Evolutionary conservation across 345 rosid genomes (phyloP).

Genomic region (Pistacia integerrima): DNA sequence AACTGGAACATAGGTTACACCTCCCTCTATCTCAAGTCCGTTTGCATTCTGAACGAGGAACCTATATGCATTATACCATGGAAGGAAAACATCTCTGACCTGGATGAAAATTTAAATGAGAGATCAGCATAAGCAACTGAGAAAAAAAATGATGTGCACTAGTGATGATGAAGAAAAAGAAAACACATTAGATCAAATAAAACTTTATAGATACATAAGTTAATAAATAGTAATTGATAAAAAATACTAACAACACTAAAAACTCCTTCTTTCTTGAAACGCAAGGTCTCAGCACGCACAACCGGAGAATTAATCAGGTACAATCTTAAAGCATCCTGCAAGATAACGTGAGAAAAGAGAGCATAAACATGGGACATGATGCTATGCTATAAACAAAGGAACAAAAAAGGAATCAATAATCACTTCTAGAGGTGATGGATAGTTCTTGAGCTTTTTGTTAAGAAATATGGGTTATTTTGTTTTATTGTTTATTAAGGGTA

Average conservation of each 20-base stretch:
- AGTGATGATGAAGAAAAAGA: background rate
- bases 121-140: constrained; percentile 7
- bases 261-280: constrained; percentile 94
- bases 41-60: constrained; percentile 97
- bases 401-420: constrained; percentile 50
- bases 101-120: constrained; percentile 31
- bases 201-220: too few relatives aligned
- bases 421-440: constrained; percentile 89
- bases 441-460: constrained; percentile 78
- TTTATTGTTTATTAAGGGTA: too few relatives aligned
- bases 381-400: background rate
- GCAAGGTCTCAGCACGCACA: constrained; percentile 94
- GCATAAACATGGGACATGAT: background rate
- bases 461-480: too few relatives aligned
- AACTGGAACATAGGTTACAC: constrained; percentile 67
- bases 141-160: background rate
- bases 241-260: constrained; percentile 81
- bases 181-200: too few relatives aligned
- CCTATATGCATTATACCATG: constrained; percentile 99
- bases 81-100: constrained; percentile 99
- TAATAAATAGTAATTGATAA: background rate
- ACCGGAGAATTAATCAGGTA: too few relatives aligned
- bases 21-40: constrained; percentile 92
- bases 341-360: constrained; percentile 9
- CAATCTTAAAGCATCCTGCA: too few relatives aligned